These are phyloP conservation scores for Acanthamoeba healyi DNA, from an alignment of 208 protist species.

Conservation along the genomic window DNA sequence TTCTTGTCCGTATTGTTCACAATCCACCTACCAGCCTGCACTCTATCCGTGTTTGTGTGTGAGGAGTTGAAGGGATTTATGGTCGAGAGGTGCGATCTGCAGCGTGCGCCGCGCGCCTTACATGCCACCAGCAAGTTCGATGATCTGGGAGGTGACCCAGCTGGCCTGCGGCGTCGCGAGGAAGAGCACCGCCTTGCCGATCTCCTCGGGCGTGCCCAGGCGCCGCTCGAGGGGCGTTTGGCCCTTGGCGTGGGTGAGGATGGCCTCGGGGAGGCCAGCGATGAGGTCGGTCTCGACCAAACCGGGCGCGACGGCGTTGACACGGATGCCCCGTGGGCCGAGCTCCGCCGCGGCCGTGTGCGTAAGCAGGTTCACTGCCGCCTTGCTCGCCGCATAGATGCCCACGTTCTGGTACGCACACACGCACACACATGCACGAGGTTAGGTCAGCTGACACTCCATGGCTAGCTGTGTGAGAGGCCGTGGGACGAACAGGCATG, in stretches of 20 bases:
- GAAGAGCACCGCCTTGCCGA: background rate
- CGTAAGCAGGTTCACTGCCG: background rate
- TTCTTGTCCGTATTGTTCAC: background rate
- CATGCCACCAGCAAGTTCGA: background rate
- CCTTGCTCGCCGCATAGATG: background rate
- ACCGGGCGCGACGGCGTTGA: conserved; percentile 11
- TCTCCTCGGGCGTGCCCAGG: background rate
- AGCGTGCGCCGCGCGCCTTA: no score
- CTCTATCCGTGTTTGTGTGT: no score
- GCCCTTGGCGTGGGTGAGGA: background rate
- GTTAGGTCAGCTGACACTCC: no score
- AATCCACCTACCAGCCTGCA: no score
- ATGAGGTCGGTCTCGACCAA: background rate
- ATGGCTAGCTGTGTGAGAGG: no score
- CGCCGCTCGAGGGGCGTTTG: background rate
- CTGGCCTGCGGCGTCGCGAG: background rate
- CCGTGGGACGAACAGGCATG: background rate
- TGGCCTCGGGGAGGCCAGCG: background rate
- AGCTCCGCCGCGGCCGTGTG: background rate
- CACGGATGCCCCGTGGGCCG: conserved; percentile 6
- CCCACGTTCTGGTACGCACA: background rate
- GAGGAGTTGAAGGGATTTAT: no score
- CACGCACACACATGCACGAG: background rate
- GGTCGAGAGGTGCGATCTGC: no score
- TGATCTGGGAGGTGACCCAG: background rate